These are phyloP conservation scores for Chimonanthus praecox DNA, from an alignment of 164 flowering plant genomes.

Conservation along the genomic window DNA sequence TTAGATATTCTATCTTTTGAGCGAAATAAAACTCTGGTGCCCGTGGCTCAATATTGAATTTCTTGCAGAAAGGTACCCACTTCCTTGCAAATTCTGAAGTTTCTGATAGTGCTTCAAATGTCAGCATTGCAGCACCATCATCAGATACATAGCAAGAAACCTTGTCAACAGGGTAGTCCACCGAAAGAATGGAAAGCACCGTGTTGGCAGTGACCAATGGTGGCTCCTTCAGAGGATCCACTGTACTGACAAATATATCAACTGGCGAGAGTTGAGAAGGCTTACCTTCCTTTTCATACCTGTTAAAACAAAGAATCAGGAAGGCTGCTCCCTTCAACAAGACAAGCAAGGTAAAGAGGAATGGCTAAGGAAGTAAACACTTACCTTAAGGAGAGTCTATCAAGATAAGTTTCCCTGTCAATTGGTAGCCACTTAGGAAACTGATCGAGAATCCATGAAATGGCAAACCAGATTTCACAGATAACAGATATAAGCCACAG, in stretches of 20 bases:
- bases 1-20: constrained; percentile 77
- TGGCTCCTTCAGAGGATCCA: constrained; percentile 96
- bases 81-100: constrained; percentile 91
- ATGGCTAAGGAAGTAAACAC: constrained; percentile 1
- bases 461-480: constrained; percentile 67
- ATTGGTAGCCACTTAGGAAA: constrained; percentile 67
- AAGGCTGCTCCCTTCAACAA: background rate
- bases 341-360: background rate
- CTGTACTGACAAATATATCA: constrained; percentile 91
- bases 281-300: constrained; percentile 92
- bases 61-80: constrained; percentile 98
- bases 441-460: constrained; percentile 69
- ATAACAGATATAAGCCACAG: constrained; percentile 63
- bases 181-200: constrained; percentile 76
- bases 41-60: constrained; percentile 82
- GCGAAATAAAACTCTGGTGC: constrained; percentile 95
- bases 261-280: constrained; percentile 77
- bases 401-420: constrained; percentile 64
- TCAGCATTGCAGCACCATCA: constrained; percentile 95
- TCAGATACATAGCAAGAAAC: constrained; percentile 96
- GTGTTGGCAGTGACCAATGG: constrained; percentile 92
- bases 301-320: constrained; percentile 16
- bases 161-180: constrained; percentile 94
- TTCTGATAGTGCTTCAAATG: constrained; percentile 85
- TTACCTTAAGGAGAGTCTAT: constrained; percentile 54